These are phyloP conservation scores for Kodamaea alishanica DNA, from an alignment of 1,139 yeast genomes.

Conservation along the genomic window DNA sequence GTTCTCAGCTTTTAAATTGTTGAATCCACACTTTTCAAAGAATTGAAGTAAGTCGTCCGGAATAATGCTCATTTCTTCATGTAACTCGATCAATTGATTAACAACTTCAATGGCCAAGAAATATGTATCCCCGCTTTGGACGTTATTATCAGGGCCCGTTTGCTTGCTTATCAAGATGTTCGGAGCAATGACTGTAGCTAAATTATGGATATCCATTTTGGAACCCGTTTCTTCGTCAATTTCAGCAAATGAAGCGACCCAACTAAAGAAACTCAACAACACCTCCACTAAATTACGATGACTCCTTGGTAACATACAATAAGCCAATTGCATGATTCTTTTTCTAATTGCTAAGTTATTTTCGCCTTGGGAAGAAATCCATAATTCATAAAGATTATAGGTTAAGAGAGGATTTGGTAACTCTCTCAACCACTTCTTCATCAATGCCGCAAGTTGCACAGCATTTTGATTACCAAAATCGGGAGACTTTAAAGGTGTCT, in stretches of 20 bases:
- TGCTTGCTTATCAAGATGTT: conserved; percentile 66
- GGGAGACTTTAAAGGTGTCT: conserved; percentile 68
- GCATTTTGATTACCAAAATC: conserved; percentile 77
- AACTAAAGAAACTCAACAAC: conserved; percentile 76
- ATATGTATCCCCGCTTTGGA: conserved; percentile 63
- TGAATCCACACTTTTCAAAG: conserved; percentile 35
- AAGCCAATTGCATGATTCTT: conserved; percentile 62
- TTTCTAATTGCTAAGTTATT: conserved; percentile 48
- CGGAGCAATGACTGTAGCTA: conserved; percentile 95
- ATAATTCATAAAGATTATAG: conserved; percentile 67
- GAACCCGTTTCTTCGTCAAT: conserved; percentile 85
- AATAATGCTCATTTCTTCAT: conserved; percentile 74
- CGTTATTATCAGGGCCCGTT: conserved; percentile 21
- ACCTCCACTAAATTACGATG: conserved; percentile 89
- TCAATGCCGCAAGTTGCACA: conserved; percentile 87
- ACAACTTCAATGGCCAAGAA: conserved; percentile 90
- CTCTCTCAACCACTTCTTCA: conserved; percentile 89
- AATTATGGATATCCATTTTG: conserved; percentile 92
- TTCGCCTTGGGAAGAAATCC: conserved; percentile 72
- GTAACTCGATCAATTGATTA: conserved; percentile 76
- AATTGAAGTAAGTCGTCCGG: conserved; percentile 54
- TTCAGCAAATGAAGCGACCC: conserved; percentile 96
- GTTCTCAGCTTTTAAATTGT: conserved; percentile 17
- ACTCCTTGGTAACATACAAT: conserved; percentile 75
- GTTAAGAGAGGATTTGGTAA: conserved; percentile 90